A percentile compares a stretch with the other conserved stretches of the same genome.
Evolutionary conservation across 768 basidiomycete species (phyloP).

Genomic region (Leucosporidium yakuticum): DNA sequence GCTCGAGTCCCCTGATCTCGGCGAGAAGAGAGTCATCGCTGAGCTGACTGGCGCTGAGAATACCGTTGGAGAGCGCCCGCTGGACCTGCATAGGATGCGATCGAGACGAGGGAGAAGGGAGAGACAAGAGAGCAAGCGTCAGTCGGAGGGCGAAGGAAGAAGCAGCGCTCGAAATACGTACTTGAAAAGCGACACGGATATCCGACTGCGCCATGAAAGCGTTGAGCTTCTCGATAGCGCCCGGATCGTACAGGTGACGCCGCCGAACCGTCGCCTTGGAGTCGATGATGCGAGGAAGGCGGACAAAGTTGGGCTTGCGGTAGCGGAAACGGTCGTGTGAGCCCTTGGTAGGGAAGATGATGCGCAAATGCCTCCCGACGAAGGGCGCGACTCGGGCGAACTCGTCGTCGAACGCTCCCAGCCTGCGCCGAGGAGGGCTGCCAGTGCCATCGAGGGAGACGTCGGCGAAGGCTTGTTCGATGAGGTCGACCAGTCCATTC

Average conservation of each 20-base stretch:
- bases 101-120: neutral
- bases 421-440: neutral
- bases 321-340: constrained; percentile 5
- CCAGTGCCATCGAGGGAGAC: too few species aligned
- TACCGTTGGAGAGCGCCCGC: constrained; percentile 58
- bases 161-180: too few species aligned
- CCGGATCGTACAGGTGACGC: neutral
- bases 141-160: too few species aligned
- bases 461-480: neutral
- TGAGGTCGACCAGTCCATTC: too few species aligned
- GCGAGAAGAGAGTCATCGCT: constrained; percentile 44
- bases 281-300: neutral
- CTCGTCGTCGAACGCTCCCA: neutral
- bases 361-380: neutral
- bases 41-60: constrained; percentile 59
- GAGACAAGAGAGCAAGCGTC: too few species aligned
- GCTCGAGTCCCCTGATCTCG: constrained; percentile 47
- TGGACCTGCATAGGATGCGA: constrained; percentile 53
- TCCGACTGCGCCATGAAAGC: neutral
- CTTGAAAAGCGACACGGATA: constrained; percentile 14
- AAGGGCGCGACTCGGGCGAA: neutral
- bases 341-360: constrained; percentile 1
- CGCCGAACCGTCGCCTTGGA: neutral
- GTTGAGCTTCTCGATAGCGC: neutral
- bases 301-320: neutral